Evolutionary conservation across 352 stramenopile species (phyloP).

Genomic region (Phytophthora cactorum): DNA sequence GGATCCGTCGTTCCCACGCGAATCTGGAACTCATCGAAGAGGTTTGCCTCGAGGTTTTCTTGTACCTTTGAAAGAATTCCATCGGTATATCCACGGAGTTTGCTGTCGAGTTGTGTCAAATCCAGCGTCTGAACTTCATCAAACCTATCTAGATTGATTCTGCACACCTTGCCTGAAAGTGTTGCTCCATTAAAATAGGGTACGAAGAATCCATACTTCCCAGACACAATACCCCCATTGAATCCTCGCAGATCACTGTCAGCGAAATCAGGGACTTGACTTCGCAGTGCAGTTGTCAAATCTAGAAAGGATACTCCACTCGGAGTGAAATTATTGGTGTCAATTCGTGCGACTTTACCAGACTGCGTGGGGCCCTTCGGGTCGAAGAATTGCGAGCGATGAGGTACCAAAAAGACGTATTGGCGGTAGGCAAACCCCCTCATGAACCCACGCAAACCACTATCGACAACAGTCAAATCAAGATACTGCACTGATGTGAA

Average conservation of each 20-base stretch:
- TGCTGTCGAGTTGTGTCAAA: constrained; percentile 53
- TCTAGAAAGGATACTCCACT: constrained; percentile 62
- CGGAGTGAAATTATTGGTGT: constrained; percentile 68
- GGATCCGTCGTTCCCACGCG: constrained; percentile 65
- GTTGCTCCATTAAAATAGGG: constrained; percentile 72
- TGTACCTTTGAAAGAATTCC: constrained; percentile 59
- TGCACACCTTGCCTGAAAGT: constrained; percentile 78
- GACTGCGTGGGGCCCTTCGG: constrained; percentile 35
- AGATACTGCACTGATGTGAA: constrained; percentile 59
- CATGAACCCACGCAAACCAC: constrained; percentile 67
- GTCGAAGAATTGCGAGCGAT: constrained; percentile 45
- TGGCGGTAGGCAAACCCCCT: constrained; percentile 78
- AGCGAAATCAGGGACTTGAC: constrained; percentile 71
- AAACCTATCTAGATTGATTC: constrained; percentile 83
- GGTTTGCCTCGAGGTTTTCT: constrained; percentile 53
- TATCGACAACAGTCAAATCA: constrained; percentile 56
- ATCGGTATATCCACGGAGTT: constrained; percentile 56
- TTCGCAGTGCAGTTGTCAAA: constrained; percentile 54
- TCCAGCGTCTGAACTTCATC: constrained; percentile 80
- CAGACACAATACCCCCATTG: constrained; percentile 64
- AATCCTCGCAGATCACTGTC: constrained; percentile 75
- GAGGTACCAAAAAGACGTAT: constrained; percentile 72
- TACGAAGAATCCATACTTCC: constrained; percentile 85
- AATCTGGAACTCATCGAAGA: constrained; percentile 73
- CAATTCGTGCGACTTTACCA: constrained; percentile 74